A percentile compares a stretch with the other conserved stretches of the same genome.
Evolutionary conservation across 306 rosid genomes (phyloP).

Genomic region (Dalbergia oliveri): DNA sequence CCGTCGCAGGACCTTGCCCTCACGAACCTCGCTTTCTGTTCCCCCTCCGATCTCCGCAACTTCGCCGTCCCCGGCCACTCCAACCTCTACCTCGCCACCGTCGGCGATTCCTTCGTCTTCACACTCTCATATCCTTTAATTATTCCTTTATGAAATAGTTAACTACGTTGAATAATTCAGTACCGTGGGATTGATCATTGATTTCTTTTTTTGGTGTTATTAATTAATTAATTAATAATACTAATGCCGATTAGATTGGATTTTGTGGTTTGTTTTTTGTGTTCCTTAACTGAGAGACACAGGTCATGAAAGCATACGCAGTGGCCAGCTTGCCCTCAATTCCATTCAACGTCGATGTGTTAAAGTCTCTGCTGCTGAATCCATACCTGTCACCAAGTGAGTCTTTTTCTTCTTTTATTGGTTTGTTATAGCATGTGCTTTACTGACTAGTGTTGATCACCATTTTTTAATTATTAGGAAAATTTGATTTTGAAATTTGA

Average conservation of each 20-base stretch:
- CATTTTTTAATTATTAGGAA: background rate
- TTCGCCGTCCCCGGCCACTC: constrained; percentile 71
- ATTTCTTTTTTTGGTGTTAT: background rate
- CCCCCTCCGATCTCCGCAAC: constrained; percentile 67
- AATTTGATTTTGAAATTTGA: too few species aligned
- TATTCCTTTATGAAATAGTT: background rate
- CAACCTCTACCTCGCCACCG: constrained; percentile 61
- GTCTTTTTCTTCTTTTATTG: constrained; percentile 14
- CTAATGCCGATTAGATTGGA: constrained; percentile 29
- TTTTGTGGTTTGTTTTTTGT: constrained; percentile 20
- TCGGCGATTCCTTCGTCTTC: constrained; percentile 76
- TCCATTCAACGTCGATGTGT: constrained; percentile 86
- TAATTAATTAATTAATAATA: background rate
- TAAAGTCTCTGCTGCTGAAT: constrained; percentile 78
- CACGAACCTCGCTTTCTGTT: constrained; percentile 81
- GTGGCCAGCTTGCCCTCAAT: constrained; percentile 80
- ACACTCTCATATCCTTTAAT: constrained; percentile 79
- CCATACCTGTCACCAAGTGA: constrained; percentile 60
- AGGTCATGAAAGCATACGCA: constrained; percentile 67
- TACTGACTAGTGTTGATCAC: background rate
- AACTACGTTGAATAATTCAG: background rate
- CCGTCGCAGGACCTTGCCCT: constrained; percentile 76
- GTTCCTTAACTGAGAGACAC: constrained; percentile 76
- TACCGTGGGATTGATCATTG: background rate
- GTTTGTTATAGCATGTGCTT: constrained; percentile 31